phyloP scores from a whole-genome alignment of 2,329 filamentous ascomycete species.

The Fonsecaea erecta region DNA sequence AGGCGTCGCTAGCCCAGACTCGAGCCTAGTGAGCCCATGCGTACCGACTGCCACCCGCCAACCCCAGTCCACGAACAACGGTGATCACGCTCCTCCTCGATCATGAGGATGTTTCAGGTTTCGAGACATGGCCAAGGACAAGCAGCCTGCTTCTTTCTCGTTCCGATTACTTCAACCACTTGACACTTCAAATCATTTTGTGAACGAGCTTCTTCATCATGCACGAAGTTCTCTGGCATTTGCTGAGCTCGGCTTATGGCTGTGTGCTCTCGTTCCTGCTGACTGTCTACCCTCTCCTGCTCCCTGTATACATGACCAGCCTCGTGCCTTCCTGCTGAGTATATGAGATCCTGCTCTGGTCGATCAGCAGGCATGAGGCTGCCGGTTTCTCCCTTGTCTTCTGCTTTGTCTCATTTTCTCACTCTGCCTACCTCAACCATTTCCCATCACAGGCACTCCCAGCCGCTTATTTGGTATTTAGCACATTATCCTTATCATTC shows the following conservation, averaged over 20 bases:
- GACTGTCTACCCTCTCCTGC: not conserved
- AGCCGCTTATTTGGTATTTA: slow-evolving; percentile 11
- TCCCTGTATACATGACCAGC: not conserved
- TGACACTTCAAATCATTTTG: slow-evolving; percentile 7
- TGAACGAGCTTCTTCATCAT: not conserved
- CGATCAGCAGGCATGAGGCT: slow-evolving; percentile 19
- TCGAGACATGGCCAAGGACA: not conserved
- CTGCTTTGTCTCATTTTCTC: slow-evolving; percentile 1
- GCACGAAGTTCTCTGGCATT: not conserved
- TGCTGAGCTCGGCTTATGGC: not conserved
- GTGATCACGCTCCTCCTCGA: not conserved
- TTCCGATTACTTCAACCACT: not conserved
- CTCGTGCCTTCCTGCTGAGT: slow-evolving; percentile 17
- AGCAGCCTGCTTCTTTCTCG: not conserved
- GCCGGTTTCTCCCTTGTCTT: slow-evolving; percentile 9
- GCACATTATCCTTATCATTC: slow-evolving; percentile 24
- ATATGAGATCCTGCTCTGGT: slow-evolving; percentile 7
- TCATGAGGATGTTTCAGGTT: slow-evolving; percentile 3
- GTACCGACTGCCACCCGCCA: too few relatives aligned
- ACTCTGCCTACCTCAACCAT: slow-evolving; percentile 1
- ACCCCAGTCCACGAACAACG: not conserved
- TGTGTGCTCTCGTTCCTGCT: slow-evolving; percentile 4
- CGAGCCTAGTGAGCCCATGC: too few relatives aligned
- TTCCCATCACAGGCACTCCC: slow-evolving; percentile 12
- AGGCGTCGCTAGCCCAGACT: too few relatives aligned